Conservation (phyloP, 1,284 basidiomycete genomes). For the Fomitopsis schrenkii region DNA sequence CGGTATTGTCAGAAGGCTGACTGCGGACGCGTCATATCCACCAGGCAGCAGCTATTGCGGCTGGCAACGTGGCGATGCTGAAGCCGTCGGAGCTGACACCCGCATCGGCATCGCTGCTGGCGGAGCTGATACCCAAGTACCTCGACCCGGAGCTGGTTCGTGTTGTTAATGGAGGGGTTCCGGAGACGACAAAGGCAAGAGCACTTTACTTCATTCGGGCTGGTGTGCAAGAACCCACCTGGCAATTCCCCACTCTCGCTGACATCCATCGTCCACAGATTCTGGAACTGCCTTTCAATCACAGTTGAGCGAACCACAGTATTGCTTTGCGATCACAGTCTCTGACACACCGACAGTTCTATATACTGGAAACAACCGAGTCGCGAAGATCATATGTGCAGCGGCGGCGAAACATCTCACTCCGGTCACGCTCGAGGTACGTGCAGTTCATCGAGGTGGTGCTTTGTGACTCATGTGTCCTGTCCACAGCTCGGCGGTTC, state of each 20-base stretch:
- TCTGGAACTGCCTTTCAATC: conserved; percentile 82
- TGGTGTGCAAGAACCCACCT: neutral
- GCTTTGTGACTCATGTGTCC: neutral
- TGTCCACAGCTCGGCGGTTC: too few relatives aligned
- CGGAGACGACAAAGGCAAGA: conserved; percentile 66
- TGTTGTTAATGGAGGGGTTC: conserved; percentile 56
- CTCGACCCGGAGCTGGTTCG: conserved; percentile 42
- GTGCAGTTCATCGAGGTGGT: neutral
- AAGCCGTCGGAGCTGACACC: conserved; percentile 84
- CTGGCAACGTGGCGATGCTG: conserved; percentile 71
- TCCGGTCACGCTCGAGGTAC: conserved; percentile 76
- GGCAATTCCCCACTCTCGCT: too few relatives aligned
- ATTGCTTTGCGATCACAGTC: conserved; percentile 42
- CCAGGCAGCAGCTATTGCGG: conserved; percentile 66
- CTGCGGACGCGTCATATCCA: neutral
- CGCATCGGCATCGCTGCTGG: conserved; percentile 62
- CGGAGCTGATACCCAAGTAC: conserved; percentile 78
- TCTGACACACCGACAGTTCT: conserved; percentile 34
- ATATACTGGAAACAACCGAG: conserved; percentile 59
- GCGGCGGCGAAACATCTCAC: conserved; percentile 90
- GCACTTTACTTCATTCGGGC: neutral
- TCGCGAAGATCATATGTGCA: conserved; percentile 73
- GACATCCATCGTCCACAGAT: conserved; percentile 33
- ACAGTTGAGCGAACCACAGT: conserved; percentile 51
- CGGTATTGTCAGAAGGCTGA: too few relatives aligned